A percentile compares a stretch with the other conserved stretches of the same genome.
Evolutionary conservation across 345 rosid species (phyloP).

Genomic region (Eucalyptus pumila): DNA sequence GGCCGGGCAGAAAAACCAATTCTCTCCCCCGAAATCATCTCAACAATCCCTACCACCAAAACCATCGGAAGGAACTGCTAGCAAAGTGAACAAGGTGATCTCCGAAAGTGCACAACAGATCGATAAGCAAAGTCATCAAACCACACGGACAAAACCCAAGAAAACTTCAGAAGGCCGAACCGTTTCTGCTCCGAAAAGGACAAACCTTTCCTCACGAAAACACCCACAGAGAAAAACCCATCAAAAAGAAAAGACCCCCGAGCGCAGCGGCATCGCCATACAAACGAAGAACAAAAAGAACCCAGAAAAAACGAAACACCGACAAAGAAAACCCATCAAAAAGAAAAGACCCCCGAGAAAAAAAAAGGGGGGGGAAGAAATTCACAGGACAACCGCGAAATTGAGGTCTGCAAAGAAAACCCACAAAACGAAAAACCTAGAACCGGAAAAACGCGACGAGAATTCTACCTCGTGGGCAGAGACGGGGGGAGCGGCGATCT

Average conservation of each 20-base stretch:
- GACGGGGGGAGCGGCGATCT: background rate
- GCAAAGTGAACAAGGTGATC: background rate
- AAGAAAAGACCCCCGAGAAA: background rate
- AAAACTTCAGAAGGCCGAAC: background rate
- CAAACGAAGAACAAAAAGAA: background rate
- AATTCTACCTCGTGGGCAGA: background rate
- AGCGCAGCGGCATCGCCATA: background rate
- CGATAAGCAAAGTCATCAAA: background rate
- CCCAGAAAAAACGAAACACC: background rate
- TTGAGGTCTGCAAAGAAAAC: background rate
- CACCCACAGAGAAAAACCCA: background rate
- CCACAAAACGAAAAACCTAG: background rate
- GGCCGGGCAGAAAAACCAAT: background rate
- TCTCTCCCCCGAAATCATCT: background rate
- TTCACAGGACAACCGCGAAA: background rate
- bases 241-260: background rate
- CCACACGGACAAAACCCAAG: background rate
- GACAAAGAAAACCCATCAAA: background rate
- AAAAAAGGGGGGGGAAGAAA: fast-evolving
- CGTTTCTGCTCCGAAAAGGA: background rate
- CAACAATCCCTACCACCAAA: background rate
- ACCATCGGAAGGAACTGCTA: background rate
- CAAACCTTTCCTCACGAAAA: background rate
- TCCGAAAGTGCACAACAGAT: background rate
- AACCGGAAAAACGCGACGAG: background rate